Conservation (phyloP, 2,329 filamentous ascomycete species). For the Fonsecaea nubica region DNA sequence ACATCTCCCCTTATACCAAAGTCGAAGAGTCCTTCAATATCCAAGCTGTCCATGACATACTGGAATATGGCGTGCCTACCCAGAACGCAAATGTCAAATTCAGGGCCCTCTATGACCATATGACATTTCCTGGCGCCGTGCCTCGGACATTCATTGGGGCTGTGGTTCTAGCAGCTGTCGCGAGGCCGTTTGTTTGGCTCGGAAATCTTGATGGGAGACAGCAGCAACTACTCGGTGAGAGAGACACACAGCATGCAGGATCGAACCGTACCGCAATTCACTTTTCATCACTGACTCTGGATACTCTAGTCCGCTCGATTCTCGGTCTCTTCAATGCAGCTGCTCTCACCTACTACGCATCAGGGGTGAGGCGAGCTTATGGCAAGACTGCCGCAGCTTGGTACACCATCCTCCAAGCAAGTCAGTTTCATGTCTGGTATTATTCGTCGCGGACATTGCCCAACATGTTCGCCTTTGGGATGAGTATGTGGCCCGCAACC, state of each 20-base stretch:
- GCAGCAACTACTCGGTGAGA: conserved; percentile 61
- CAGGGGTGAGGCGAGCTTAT: conserved; percentile 69
- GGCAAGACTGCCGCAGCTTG: conserved; percentile 74
- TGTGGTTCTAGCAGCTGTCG: conserved; percentile 74
- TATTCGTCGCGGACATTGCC: conserved; percentile 91
- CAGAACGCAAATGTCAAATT: conserved; percentile 61
- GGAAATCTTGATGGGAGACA: conserved; percentile 61
- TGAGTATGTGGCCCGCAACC: conserved; percentile 69
- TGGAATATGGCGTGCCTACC: conserved; percentile 75
- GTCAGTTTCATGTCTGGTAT: conserved; percentile 91
- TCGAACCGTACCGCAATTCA: not conserved
- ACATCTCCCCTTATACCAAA: conserved; percentile 86
- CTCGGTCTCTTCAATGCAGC: conserved; percentile 78
- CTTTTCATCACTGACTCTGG: conserved; percentile 3
- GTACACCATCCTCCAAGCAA: conserved; percentile 78
- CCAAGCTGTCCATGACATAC: conserved; percentile 88
- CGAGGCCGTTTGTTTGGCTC: conserved; percentile 66
- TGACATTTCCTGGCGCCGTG: conserved; percentile 87
- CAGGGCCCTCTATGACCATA: conserved; percentile 78
- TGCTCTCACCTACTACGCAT: conserved; percentile 70
- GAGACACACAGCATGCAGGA: not conserved
- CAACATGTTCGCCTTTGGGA: conserved; percentile 93
- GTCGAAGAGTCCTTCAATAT: conserved; percentile 99
- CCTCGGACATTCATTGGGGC: conserved; percentile 89
- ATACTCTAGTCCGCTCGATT: conserved; percentile 68